These are phyloP conservation scores for Cyclotella atomus DNA, from an alignment of 108 stramenopile species.

Conservation along the genomic window DNA sequence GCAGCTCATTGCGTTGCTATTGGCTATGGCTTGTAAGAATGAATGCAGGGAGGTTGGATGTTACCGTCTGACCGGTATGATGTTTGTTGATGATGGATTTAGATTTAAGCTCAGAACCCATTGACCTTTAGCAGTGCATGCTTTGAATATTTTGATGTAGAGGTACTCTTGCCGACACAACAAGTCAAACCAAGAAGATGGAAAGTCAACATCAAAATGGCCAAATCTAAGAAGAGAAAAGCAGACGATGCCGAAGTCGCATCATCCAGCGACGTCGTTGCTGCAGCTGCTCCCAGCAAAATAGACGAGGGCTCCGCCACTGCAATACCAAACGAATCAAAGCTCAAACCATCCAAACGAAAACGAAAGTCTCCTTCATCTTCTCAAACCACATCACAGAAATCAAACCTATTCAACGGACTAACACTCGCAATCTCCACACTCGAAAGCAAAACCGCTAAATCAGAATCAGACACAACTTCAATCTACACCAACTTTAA, in stretches of 20 bases:
- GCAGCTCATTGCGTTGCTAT: no score
- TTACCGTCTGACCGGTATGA: no score
- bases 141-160: no score
- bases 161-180: no score
- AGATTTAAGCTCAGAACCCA: no score
- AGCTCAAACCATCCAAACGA: neutral
- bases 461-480: neutral
- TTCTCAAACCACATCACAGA: neutral
- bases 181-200: no score
- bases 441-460: conserved; percentile 31
- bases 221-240: conserved; percentile 2
- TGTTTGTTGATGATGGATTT: no score
- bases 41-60: no score
- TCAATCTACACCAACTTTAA: conserved; percentile 27
- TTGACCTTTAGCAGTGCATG: no score
- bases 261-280: neutral
- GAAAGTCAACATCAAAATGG: no score
- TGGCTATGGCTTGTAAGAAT: no score
- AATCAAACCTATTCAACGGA: conserved; percentile 44
- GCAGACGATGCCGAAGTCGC: neutral
- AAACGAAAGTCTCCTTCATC: neutral
- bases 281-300: neutral
- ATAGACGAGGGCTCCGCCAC: neutral
- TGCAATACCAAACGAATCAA: neutral
- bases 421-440: conserved; percentile 65